Evolutionary conservation across 805 yeast genomes (phyloP).

Genomic region (Candida suzukii): DNA sequence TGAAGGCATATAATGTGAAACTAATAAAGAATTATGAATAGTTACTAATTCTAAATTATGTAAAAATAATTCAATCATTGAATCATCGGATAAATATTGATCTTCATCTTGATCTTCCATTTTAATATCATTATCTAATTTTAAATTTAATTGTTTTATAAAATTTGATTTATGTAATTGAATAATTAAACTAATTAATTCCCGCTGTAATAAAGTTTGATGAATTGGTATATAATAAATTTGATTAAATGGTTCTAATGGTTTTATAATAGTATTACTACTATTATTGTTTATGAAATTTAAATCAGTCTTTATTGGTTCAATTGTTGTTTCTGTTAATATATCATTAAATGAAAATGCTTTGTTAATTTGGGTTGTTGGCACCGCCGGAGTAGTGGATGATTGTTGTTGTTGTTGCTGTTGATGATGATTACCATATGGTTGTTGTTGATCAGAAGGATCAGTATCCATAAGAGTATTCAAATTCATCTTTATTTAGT

Average conservation of each 20-base stretch:
- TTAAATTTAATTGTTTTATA: constrained; percentile 4
- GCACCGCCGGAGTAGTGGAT: too few relatives aligned
- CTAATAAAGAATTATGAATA: constrained; percentile 65
- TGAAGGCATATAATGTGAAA: constrained; percentile 72
- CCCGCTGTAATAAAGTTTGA: constrained; percentile 36
- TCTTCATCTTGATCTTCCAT: neutral
- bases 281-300: too few relatives aligned
- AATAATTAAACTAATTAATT: constrained; percentile 32
- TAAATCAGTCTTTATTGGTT: too few relatives aligned
- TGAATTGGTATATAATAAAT: constrained; percentile 32
- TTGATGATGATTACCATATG: too few relatives aligned
- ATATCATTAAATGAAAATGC: neutral
- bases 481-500: neutral
- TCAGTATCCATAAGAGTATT: neutral
- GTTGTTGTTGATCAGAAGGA: neutral
- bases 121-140: constrained; percentile 3
- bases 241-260: neutral
- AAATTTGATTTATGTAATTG: constrained; percentile 5
- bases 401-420: neutral
- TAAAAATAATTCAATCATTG: constrained; percentile 34
- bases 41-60: constrained; percentile 42
- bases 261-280: too few relatives aligned
- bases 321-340: constrained; percentile 1
- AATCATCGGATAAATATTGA: constrained; percentile 14
- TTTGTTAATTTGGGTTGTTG: neutral